Base-by-base conservation (phyloP, 2,329 filamentous ascomycete species). In the Alternaria arborescens region DNA sequence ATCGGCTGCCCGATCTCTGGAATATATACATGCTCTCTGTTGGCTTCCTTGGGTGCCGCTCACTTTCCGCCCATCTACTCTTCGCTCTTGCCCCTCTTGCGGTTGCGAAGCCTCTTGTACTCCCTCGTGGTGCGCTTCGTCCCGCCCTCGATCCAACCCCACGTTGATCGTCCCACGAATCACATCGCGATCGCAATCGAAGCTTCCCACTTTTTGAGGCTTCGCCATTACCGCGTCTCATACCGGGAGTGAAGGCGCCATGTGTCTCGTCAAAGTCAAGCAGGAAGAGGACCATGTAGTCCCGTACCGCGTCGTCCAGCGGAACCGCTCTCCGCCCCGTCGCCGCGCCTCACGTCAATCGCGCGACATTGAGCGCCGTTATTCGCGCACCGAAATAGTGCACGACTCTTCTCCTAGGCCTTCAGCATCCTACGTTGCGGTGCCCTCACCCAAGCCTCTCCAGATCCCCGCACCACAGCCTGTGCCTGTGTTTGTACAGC, bases 201-300 rank as follows among this genome's bases (percentile, higher is more conserved):
- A 44, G 46, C 57, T 43, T 58, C 54, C 55, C 57, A 52, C 52
- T 44, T 50, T 56, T 42, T 30, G 52, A 48, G 32, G 36, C 42
- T 18, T 52, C 41, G 46, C 43, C 52, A 6, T 41, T 28, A 32
- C 54, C 48, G 47, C 57, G 28, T 50, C 43, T 16, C 47, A 56
- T 43, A 57, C 52, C 22, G 43, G 59, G 34, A 20, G 30, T 41
- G 32, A 47, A 42, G 28, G 41, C 65, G 60, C 64, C 43, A 83
- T 84, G 82, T 84, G 82, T 71, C 79, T 83, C 36, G 70, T 83
- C 72, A 79, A 78, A 62, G 79, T 83, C 56, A 78, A 78, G 60
- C 77, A 81, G 52, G 79, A 81, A 55, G 81, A 82, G 63, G 81
- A 83, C 43, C 73, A 79, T 46, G 73, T 79, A 30, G 77, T 81